Percentiles rank a stretch among this genome's conserved stretches.
Evolutionary conservation across 1,284 basidiomycete genomes (phyloP).

Genomic region (Sporisorium exsertum): DNA sequence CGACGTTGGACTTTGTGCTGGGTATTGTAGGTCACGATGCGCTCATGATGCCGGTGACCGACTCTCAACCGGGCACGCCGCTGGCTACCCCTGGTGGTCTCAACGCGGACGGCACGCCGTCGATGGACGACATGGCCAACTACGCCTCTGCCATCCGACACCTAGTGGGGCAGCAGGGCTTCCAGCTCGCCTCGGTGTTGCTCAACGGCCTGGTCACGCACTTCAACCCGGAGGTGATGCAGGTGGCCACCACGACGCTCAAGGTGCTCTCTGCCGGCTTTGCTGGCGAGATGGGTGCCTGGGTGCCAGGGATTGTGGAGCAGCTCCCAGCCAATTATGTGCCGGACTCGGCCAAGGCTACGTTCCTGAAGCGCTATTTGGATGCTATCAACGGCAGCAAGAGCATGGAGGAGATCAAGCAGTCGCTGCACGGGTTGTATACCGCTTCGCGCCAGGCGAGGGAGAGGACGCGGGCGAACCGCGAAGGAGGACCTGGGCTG

Average conservation of each 20-base stretch:
- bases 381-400: constrained; percentile 20
- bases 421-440: constrained; percentile 51
- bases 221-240: constrained; percentile 87
- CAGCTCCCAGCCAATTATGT: constrained; percentile 77
- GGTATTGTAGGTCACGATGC: constrained; percentile 77
- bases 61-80: constrained; percentile 38
- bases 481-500: constrained; percentile 21
- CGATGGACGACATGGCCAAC: constrained; percentile 74
- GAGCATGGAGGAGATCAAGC: constrained; percentile 52
- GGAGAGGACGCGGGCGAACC: constrained; percentile 46
- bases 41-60: constrained; percentile 50
- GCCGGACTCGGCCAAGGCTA: constrained; percentile 78
- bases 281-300: constrained; percentile 77
- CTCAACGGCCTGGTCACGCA: constrained; percentile 78
- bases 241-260: constrained; percentile 81
- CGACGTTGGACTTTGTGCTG: constrained; percentile 83
- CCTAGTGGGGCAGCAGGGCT: constrained; percentile 80
- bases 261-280: constrained; percentile 78
- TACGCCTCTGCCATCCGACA: constrained; percentile 78
- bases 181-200: constrained; percentile 78
- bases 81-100: constrained; percentile 18
- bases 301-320: constrained; percentile 80
- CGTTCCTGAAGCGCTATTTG: constrained; percentile 75
- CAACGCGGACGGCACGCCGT: constrained; percentile 64
- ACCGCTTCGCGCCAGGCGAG: constrained; percentile 58